phyloP scores from a whole-genome alignment of 169 alveolate genomes.

The Plasmodium fragile region DNA sequence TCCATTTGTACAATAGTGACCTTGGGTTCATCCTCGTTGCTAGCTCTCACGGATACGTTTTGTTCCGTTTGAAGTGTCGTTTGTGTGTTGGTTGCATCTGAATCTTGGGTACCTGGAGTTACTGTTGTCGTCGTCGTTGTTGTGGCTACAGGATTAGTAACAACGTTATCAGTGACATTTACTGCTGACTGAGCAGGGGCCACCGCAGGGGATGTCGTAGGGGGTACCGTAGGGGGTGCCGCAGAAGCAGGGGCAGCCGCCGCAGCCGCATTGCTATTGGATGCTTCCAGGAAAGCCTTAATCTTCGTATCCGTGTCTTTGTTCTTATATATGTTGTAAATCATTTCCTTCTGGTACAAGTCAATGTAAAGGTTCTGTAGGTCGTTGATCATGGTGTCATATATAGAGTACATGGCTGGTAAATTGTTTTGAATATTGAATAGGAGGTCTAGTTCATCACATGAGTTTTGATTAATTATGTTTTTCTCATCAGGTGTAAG shows the following conservation, averaged over 20 bases:
- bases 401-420: conserved; percentile 45
- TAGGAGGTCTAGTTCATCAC: conserved; percentile 27
- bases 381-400: neutral
- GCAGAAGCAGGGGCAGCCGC: neutral
- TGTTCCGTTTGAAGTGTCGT: neutral
- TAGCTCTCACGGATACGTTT: neutral
- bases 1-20: too few relatives aligned
- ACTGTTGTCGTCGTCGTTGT: too few relatives aligned
- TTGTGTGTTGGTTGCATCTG: neutral
- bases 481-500: neutral
- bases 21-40: neutral
- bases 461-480: neutral
- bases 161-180: neutral
- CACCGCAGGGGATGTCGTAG: too few relatives aligned
- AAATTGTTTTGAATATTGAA: conserved; percentile 35
- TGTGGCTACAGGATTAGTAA: neutral
- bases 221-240: neutral
- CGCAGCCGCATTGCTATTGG: neutral
- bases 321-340: conserved; percentile 24
- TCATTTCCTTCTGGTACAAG: conserved; percentile 33
- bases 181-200: neutral
- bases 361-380: conserved; percentile 2
- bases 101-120: neutral
- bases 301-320: neutral
- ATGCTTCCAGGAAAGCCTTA: neutral